A percentile compares a stretch with the other conserved stretches of the same genome.
Evolutionary conservation across 2,329 filamentous ascomycete species (phyloP).

Genomic region (Claviceps cyperi): DNA sequence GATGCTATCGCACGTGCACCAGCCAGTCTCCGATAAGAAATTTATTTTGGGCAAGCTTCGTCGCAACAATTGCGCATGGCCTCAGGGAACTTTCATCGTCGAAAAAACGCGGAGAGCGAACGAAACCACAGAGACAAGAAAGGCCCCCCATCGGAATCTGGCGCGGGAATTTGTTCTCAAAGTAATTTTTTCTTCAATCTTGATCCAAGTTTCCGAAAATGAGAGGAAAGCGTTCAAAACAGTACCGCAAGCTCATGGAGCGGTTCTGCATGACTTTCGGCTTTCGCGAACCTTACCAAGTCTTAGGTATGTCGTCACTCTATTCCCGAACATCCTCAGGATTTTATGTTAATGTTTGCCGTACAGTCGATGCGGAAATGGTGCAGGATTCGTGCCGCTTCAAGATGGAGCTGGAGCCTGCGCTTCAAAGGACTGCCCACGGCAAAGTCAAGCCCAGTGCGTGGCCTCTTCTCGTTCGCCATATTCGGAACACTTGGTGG

Average conservation of each 20-base stretch:
- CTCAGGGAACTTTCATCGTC: background rate
- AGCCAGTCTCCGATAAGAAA: constrained; percentile 21
- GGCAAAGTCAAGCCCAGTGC: constrained; percentile 70
- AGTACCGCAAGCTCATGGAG: constrained; percentile 74
- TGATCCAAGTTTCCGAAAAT: constrained; percentile 13
- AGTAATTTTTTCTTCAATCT: too few relatives aligned
- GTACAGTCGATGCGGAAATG: constrained; percentile 65
- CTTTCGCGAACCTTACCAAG: constrained; percentile 90
- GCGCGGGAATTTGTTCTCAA: background rate
- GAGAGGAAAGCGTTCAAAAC: constrained; percentile 38
- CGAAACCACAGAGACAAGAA: background rate
- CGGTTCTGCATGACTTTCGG: constrained; percentile 77
- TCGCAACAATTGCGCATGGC: background rate
- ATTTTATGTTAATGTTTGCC: constrained; percentile 6
- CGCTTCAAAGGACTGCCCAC: constrained; percentile 70
- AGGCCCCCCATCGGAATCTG: too few relatives aligned
- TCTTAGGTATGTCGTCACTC: constrained; percentile 41
- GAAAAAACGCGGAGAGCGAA: background rate
- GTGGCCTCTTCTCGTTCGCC: constrained; percentile 14
- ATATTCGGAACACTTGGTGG: background rate
- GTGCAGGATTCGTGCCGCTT: constrained; percentile 67
- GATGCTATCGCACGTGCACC: constrained; percentile 22
- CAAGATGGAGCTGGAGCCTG: constrained; percentile 75
- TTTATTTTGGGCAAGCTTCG: constrained; percentile 18
- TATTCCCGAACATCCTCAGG: background rate